Percentiles rank a stretch among this genome's conserved stretches.
Evolutionary conservation across 2,329 filamentous ascomycete species (phyloP).

Genomic region (Colletotrichum lini): DNA sequence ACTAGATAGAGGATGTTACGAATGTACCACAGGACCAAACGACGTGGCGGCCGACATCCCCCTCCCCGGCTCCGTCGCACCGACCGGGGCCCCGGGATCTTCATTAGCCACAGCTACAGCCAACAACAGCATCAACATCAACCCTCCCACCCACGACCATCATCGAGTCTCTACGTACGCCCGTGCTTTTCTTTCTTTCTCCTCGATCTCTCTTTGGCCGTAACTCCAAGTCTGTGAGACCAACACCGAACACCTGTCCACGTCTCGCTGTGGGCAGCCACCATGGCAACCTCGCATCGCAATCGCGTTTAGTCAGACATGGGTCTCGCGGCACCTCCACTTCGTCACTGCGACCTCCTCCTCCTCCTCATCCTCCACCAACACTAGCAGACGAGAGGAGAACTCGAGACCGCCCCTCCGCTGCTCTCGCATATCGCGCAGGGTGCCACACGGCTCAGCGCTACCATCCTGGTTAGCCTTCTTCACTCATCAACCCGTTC

Average conservation of each 20-base stretch:
- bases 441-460: constrained; percentile 8
- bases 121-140: constrained; percentile 8
- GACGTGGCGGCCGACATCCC: not conserved
- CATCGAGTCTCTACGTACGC: not conserved
- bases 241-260: not conserved
- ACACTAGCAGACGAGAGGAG: not conserved
- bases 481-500: constrained; percentile 1
- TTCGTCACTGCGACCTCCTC: not conserved
- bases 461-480: constrained; percentile 7
- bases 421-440: not conserved
- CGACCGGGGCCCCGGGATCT: constrained; percentile 30
- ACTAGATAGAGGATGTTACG: not conserved
- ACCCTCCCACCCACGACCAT: not conserved
- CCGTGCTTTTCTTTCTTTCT: not conserved
- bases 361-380: not conserved
- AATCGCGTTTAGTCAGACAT: not conserved
- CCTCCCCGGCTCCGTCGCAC: constrained; percentile 13
- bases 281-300: not conserved
- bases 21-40: constrained; percentile 2
- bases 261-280: not conserved
- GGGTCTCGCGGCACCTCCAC: constrained; percentile 6
- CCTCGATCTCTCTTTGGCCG: not conserved
- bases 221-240: not conserved
- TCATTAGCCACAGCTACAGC: constrained; percentile 20
- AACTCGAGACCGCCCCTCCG: constrained; percentile 6